phyloP scores from a whole-genome alignment of 169 alveolate genomes.

The Ichthyophthirius multifiliis region DNA sequence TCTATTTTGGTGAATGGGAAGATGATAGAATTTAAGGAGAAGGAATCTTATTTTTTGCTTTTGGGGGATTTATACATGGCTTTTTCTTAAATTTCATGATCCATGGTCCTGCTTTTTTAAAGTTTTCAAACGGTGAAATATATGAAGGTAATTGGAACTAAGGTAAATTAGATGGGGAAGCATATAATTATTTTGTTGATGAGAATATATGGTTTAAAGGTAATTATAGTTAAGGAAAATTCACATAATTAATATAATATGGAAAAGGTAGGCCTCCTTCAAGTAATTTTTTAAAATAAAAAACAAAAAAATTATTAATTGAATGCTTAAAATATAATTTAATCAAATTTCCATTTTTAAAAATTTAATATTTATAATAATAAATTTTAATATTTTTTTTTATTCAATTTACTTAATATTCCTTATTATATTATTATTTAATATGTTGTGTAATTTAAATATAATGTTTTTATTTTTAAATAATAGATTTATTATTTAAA shows the following conservation, averaged over 20 bases:
- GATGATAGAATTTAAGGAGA: not conserved
- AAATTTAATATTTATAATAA: no score
- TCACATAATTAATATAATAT: not conserved
- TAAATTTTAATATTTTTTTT: not conserved
- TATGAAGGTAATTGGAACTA: not conserved
- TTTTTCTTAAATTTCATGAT: not conserved
- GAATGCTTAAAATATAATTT: no score
- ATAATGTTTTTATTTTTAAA: no score
- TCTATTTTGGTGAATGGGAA: constrained; percentile 8
- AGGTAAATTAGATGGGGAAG: not conserved
- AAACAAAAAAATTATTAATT: not conserved
- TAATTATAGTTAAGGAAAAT: not conserved
- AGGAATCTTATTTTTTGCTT: constrained; percentile 3
- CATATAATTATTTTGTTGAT: not conserved
- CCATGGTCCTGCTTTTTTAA: constrained; percentile 8
- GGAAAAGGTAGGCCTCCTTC: constrained; percentile 4
- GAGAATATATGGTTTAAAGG: not conserved
- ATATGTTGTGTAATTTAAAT: no score
- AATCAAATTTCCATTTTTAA: not conserved
- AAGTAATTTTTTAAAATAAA: not conserved
- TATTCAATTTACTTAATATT: no score
- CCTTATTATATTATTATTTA: no score
- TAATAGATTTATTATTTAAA: no score
- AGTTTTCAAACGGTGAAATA: not conserved
- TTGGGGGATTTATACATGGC: constrained; percentile 8